Base-by-base conservation (phyloP, 768 basidiomycete genomes). In the Rhodotorula diobovata region DNA sequence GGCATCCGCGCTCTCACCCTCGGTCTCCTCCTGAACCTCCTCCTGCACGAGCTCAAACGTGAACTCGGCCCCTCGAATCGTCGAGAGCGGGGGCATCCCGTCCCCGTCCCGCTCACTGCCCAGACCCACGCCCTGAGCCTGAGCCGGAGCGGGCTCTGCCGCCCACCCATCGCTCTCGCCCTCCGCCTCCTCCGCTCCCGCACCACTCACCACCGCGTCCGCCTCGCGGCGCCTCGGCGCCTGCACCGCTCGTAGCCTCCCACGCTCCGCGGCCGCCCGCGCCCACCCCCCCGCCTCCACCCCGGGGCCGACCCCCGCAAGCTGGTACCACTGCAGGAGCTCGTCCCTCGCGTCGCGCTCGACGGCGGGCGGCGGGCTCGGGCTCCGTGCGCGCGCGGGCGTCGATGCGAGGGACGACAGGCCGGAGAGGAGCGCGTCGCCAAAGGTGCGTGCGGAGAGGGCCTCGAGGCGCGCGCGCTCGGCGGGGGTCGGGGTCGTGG, bases 21-120 rank as follows among this genome's bases (percentile, higher is more conserved):
- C 34, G 2, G 12, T 15, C 28, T 15, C 18, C 3, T 9, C 45
- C 18, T 15, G 6, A 8, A 25, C 30, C 14, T 37, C 61, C 37
- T 63, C 46, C 20, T 66, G 45, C 45, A 28, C 54, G 41, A 34
- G 43, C 53, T 64, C 30, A 25, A 50, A 50, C 48, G 25, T 12
- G 8, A 57, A 55, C 64, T 66, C 64, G 16, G n/a, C 45, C 34
- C 28, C 64, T 8, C n/a, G n/a, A n/a, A n/a, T n/a, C 45, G 23
- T 57, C 56, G 9, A 10, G 20, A 7, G 37, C 57, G 37, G 37
- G 12, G n/a, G n/a, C n/a, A n/a, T n/a, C n/a, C n/a, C n/a, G n/a
- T n/a, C n/a, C n/a, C n/a, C n/a, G n/a, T n/a, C n/a, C n/a, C n/a
- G 28, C 37, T 18, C 56, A 6, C 25, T 39, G 25, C 23, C 6